Conservation (phyloP, 352 stramenopile genomes). For the Thraustotheca clavata region DNA sequence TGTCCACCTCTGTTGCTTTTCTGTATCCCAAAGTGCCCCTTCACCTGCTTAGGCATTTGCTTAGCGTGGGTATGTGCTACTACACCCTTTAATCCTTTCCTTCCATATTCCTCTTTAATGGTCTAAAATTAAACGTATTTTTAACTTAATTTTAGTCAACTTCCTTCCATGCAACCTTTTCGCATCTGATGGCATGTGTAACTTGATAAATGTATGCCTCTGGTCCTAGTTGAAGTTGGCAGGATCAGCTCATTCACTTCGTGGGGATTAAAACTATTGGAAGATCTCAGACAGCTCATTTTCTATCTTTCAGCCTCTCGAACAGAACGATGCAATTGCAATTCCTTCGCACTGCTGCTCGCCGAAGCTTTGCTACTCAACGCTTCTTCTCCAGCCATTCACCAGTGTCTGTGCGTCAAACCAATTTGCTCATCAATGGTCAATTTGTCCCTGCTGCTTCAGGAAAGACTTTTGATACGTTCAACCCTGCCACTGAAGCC, state of each 20-base stretch:
- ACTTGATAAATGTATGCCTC: neutral
- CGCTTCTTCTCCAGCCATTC: slow-evolving; percentile 20
- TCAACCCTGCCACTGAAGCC: slow-evolving; percentile 77
- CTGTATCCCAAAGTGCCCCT: neutral
- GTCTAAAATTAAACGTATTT: too few species aligned
- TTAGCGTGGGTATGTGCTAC: too few species aligned
- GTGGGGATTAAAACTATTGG: too few species aligned
- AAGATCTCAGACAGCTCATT: neutral
- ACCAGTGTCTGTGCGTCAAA: slow-evolving; percentile 38
- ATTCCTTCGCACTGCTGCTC: neutral
- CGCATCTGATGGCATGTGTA: neutral
- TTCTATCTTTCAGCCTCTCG: neutral
- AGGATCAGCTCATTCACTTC: too few species aligned
- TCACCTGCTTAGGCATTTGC: too few species aligned
- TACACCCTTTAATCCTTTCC: too few species aligned
- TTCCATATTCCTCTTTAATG: too few species aligned
- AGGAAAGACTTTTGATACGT: slow-evolving; percentile 66
- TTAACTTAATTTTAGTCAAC: too few species aligned
- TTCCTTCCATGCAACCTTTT: too few species aligned
- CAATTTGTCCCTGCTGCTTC: slow-evolving; percentile 63
- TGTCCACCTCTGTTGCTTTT: neutral
- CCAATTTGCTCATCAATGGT: slow-evolving; percentile 79
- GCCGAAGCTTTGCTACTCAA: neutral
- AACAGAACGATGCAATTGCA: neutral
- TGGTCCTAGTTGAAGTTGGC: slow-evolving; percentile 11